A percentile compares a stretch with the other conserved stretches of the same genome.
Conservation (phyloP, 176 grass and related monocot species). For the Bolboschoenus planiculmis region DNA sequence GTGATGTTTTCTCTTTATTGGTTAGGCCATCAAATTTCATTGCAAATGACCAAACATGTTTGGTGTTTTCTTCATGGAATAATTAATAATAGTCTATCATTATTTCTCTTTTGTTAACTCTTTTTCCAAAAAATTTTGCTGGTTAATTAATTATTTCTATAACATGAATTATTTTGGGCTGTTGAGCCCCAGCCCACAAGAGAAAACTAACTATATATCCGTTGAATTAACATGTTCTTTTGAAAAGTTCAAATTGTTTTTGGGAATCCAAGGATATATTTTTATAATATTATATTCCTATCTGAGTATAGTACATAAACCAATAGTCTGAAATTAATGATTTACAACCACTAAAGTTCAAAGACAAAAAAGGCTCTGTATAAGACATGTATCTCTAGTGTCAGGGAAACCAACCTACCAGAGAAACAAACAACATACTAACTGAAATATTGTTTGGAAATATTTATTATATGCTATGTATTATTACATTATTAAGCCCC, state of each 20-base stretch:
- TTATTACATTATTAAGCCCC: too few relatives aligned
- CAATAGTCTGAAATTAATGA: not conserved
- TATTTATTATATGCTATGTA: too few relatives aligned
- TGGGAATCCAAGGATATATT: not conserved
- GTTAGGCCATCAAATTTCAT: not conserved
- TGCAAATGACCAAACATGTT: not conserved
- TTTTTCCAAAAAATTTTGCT: not conserved
- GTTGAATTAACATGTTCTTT: not conserved
- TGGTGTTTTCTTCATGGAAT: not conserved
- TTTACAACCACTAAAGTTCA: not conserved
- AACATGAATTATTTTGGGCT: not conserved
- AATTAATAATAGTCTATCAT: not conserved
- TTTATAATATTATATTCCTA: too few relatives aligned
- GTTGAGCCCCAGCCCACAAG: not conserved
- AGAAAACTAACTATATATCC: not conserved
- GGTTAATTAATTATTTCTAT: not conserved
- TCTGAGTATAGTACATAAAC: not conserved
- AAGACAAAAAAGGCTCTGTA: not conserved
- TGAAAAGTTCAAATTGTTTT: not conserved
- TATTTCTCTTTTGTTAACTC: not conserved
- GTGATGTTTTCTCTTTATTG: conserved; percentile 10
- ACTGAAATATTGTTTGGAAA: too few relatives aligned
- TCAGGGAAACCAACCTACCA: not conserved
- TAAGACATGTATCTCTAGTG: not conserved
- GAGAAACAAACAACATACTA: not conserved